phyloP scores from a whole-genome alignment of 2,329 filamentous ascomycete genomes.

The Cercospora sp. region DNA sequence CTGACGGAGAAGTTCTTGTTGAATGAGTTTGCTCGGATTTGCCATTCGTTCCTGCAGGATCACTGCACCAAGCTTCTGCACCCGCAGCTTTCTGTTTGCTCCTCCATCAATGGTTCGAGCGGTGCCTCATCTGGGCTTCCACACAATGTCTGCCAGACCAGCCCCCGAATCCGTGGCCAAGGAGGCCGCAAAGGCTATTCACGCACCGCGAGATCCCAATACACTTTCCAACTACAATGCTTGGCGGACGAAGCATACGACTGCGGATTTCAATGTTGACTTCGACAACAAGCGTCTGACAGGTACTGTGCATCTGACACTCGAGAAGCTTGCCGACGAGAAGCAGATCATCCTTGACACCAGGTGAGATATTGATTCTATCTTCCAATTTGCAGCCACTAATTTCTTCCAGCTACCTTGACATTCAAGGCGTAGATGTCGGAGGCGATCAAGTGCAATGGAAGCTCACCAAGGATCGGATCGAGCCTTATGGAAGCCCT shows the following conservation, averaged over 20 bases:
- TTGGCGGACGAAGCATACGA: conserved; percentile 82
- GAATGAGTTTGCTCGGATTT: conserved; percentile 20
- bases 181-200: conserved; percentile 37
- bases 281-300: conserved; percentile 76
- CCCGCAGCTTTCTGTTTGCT: conserved; percentile 2
- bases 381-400: background rate
- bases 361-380: conserved; percentile 29
- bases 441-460: conserved; percentile 66
- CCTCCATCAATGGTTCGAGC: conserved; percentile 17
- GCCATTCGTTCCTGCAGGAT: conserved; percentile 14
- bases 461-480: conserved; percentile 64
- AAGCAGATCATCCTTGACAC: conserved; percentile 82
- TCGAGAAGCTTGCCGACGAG: conserved; percentile 75
- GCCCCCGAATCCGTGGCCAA: conserved; percentile 29
- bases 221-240: conserved; percentile 89
- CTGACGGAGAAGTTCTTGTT: background rate
- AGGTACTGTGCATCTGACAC: conserved; percentile 72
- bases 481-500: conserved; percentile 73
- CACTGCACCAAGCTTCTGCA: conserved; percentile 1
- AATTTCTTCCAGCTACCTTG: conserved; percentile 58
- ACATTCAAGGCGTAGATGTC: conserved; percentile 70
- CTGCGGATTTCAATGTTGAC: conserved; percentile 76
- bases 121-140: conserved; percentile 10
- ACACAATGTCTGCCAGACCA: conserved; percentile 33
- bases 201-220: conserved; percentile 66